phyloP scores from a whole-genome alignment of 2,329 filamentous ascomycete genomes.

The Rhinocladiella similis region DNA sequence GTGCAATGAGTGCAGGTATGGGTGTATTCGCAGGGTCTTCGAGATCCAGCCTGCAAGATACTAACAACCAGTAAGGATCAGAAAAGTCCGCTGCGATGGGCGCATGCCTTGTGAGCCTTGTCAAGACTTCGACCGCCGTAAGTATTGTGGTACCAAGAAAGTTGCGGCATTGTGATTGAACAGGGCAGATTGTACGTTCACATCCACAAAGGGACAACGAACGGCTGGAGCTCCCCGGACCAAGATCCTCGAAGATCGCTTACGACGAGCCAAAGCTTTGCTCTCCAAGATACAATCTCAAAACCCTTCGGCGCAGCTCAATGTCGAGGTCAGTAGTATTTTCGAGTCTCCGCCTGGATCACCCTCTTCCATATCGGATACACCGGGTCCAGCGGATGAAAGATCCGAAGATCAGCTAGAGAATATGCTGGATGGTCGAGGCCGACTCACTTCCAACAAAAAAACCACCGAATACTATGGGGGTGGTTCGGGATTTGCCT shows the following conservation, averaged over 20 bases:
- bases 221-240: slow-evolving; percentile 18
- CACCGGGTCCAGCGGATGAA: slow-evolving; percentile 6
- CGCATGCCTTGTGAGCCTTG: slow-evolving; percentile 42
- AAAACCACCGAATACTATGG: slow-evolving; percentile 21
- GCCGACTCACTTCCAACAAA: slow-evolving; percentile 11
- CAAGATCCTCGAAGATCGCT: slow-evolving; percentile 24
- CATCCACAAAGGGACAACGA: slow-evolving; percentile 14
- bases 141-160: slow-evolving; percentile 3
- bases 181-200: slow-evolving; percentile 19
- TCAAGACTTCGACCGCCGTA: slow-evolving; percentile 18
- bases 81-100: slow-evolving; percentile 45
- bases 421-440: slow-evolving; percentile 24
- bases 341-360: slow-evolving; percentile 22
- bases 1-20: slow-evolving; percentile 38
- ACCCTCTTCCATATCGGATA: slow-evolving; percentile 1
- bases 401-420: slow-evolving; percentile 17
- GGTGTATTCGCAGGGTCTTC: not conserved
- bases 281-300: slow-evolving; percentile 13
- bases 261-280: slow-evolving; percentile 19
- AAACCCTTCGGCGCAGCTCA: slow-evolving; percentile 9
- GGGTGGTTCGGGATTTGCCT: slow-evolving; percentile 20
- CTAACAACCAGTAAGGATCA: slow-evolving; percentile 29
- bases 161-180: not conserved
- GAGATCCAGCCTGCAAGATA: too few species aligned
- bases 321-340: slow-evolving; percentile 14